Evolutionary conservation across 1,139 yeast species (phyloP), one percentile per base, ranked within the genome.

Genomic region (Waltiozyma sp.): DNA sequence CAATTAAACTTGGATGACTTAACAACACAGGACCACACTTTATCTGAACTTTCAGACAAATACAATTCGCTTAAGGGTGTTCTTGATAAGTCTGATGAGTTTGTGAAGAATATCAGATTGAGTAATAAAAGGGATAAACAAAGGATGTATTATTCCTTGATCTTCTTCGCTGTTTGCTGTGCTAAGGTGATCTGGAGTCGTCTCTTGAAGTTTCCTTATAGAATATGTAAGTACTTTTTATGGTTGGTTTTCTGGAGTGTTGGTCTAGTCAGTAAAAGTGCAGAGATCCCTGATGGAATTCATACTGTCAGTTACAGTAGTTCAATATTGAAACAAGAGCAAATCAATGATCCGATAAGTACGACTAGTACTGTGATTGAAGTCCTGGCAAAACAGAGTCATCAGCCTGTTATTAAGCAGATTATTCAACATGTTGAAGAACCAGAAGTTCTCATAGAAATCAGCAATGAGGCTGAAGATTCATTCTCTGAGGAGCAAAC

Each of bases 151-250:
- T 47, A 69, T 41, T 68, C 80, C 5, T 55, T 76, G 15, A 72
- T 69, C 2, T 77, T 77, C 50, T 66, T 77, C 40, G 54, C 64
- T 4, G 42, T 68, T 2, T 73, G 78, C 48, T 66, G 77, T 39
- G 54, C 64, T 0, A 74, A 80, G 76, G 77, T 77, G 1, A 50
- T 77, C 2, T 77, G 80, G 77, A 59, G 76, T 42, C 64, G 84
- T 48, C 58, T 77, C 1, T 63, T 77, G 47, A 68, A 70, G 50
- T 49, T 67, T 10, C 84, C 84, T 0, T 35, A 35, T 19, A 18
- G 23, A 18, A 18, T 35, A n/a, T 35, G n/a, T 8, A 35, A 19
- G 16, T 18, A 35, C 23, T 3, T 35, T 23, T 13, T 35, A 3
- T 35, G 19, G 19, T 35, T 15, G n/a, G 14, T 35, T 4, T 35